Conservation (phyloP, 495 filamentous ascomycete species). For the Xylaria cubensis region DNA sequence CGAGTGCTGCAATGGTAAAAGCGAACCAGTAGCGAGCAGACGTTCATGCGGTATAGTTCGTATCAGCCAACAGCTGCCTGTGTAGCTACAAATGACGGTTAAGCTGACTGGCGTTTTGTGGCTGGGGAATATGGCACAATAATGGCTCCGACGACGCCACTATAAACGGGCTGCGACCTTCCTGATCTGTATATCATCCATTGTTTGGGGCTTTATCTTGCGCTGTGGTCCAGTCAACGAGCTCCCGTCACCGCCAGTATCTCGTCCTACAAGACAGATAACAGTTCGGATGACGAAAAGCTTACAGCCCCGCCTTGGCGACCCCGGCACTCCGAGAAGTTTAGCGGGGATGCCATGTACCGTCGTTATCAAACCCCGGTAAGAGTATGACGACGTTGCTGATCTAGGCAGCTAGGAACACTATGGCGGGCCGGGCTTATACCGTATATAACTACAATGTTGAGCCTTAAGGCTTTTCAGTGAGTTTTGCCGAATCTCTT, state of each 20-base stretch:
- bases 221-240: background rate
- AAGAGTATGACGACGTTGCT: background rate
- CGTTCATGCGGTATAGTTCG: background rate
- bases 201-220: background rate
- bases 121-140: background rate
- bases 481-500: background rate
- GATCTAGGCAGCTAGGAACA: background rate
- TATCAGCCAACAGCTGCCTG: background rate
- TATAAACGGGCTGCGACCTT: constrained; percentile 14
- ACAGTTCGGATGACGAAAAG: constrained; percentile 19
- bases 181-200: constrained; percentile 4
- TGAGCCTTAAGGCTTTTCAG: background rate
- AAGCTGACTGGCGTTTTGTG: constrained; percentile 6
- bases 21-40: background rate
- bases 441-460: constrained; percentile 8
- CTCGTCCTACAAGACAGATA: background rate
- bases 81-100: background rate
- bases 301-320: constrained; percentile 7
- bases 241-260: background rate
- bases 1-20: background rate
- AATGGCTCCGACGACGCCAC: background rate
- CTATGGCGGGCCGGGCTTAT: background rate
- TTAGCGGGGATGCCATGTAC: background rate
- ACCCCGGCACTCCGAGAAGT: constrained; percentile 8
- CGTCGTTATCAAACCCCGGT: background rate